Evolutionary conservation across 257 asterid species (phyloP), one percentile per base, ranked within the genome.

Genomic region (Phtheirospermum japonicum): DNA sequence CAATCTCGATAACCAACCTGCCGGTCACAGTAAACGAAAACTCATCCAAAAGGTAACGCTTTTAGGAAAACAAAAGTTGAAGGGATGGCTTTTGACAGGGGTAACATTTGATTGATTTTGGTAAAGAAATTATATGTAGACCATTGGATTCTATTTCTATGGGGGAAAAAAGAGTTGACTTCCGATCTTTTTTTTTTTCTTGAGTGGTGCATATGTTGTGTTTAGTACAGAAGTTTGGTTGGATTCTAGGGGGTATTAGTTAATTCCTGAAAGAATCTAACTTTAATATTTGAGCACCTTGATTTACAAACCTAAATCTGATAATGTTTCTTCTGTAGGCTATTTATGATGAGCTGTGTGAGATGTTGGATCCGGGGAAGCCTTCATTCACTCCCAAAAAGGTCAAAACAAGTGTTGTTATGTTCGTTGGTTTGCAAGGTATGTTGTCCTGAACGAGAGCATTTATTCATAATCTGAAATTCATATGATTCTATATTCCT

Each of bases 341-440:
- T 61, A 81, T 93, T 65, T 87, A 80, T 72, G 82, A 81, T 56
- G 97, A 93, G 85, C 83, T 93, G 26, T 93, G 97, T 81, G 82
- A 80, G 77, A 89, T 93, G 71, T 71, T 93, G 92, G 99, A 93
- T 80, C 95, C 97, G 1, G 99, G 99, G 76, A 93, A 80, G 78
- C 94, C 97, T 59, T 64, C 92, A 37, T 93, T 87, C 73, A 68
- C 90, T 61, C 99, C 85, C 4, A 89, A 89, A 73, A 93, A 93
- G 59, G 97, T 90, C 72, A 89, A 87, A 75, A 14, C 90, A n/a
- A 80, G 95, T 65, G 80, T 87, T 61, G 83, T 93, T 66, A 93
- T 93, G 97, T 93, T 93, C 70, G 97, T 93, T 56, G 99, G 97
- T 75, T 83, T 93, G 79, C 99, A 93, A 85, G 99, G 97, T 87